A percentile compares a stretch with the other conserved stretches of the same genome.
Conservation (phyloP, 768 basidiomycete genomes). For the Krasilnikovozyma curviuscula region DNA sequence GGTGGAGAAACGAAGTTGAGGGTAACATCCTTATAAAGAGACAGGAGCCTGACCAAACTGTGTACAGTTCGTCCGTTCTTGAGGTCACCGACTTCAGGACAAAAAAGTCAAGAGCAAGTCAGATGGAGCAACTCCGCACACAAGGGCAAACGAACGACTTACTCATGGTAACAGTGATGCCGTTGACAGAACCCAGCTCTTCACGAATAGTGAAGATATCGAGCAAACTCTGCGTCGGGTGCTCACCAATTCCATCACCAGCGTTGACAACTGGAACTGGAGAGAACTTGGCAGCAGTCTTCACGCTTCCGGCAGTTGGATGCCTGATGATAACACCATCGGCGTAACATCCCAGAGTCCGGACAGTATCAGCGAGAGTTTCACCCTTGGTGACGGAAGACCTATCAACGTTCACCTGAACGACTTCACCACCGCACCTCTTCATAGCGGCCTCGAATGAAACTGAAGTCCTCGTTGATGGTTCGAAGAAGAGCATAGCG, state of each 20-base stretch:
- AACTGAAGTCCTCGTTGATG: slow-evolving; percentile 81
- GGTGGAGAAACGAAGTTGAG: slow-evolving; percentile 89
- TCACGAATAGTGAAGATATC: slow-evolving; percentile 76
- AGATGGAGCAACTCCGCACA: slow-evolving; percentile 1
- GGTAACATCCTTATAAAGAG: slow-evolving; percentile 64
- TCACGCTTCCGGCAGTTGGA: slow-evolving; percentile 82
- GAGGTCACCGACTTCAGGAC: slow-evolving; percentile 54
- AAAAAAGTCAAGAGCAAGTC: neutral
- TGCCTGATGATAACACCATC: slow-evolving; percentile 90
- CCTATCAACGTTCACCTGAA: slow-evolving; percentile 56
- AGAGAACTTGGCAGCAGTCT: slow-evolving; percentile 85
- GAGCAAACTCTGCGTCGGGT: slow-evolving; percentile 47
- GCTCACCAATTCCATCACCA: slow-evolving; percentile 91
- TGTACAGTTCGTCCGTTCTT: slow-evolving; percentile 98
- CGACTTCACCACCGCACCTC: slow-evolving; percentile 84
- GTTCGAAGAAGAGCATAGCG: slow-evolving; percentile 86
- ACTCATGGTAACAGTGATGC: slow-evolving; percentile 50
- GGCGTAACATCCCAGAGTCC: slow-evolving; percentile 84
- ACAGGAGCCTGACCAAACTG: slow-evolving; percentile 77
- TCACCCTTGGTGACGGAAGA: slow-evolving; percentile 91
- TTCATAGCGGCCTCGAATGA: slow-evolving; percentile 99
- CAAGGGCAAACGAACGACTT: slow-evolving; percentile 11
- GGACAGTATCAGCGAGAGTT: slow-evolving; percentile 73
- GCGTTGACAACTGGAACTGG: slow-evolving; percentile 92
- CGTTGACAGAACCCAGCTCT: slow-evolving; percentile 93